phyloP scores from a whole-genome alignment of 2,329 filamentous ascomycete genomes.

The Clarireedia monteithiana region DNA sequence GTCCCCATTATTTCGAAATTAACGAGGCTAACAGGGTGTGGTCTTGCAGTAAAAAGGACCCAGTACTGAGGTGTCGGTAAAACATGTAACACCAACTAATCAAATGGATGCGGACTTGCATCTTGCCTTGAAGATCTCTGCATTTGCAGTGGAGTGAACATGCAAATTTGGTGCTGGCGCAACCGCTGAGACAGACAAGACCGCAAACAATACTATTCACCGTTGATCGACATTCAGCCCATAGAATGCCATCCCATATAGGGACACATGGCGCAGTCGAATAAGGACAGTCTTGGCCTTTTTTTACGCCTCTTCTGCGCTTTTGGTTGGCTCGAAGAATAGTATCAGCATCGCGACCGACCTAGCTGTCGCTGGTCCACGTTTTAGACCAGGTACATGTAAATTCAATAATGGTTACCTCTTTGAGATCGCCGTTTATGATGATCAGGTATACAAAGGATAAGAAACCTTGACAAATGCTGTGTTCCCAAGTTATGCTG shows the following conservation, averaged over 20 bases:
- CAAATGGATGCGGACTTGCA: neutral
- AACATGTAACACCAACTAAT: neutral
- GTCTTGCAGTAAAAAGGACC: neutral
- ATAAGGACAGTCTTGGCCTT: neutral
- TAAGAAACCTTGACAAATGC: neutral
- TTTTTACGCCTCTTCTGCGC: neutral
- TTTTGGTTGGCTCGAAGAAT: neutral
- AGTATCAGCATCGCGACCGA: neutral
- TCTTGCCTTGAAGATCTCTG: slow-evolving; percentile 7
- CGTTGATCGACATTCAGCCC: no score
- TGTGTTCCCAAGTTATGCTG: neutral
- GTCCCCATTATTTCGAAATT: slow-evolving; percentile 1
- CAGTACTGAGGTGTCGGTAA: slow-evolving; percentile 9
- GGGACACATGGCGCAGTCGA: no score
- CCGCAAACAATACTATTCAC: no score
- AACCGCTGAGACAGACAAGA: no score
- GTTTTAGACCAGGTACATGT: neutral
- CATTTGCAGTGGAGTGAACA: neutral
- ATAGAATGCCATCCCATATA: no score
- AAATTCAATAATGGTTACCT: neutral
- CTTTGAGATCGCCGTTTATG: neutral
- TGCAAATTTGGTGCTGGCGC: no score
- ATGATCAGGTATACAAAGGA: neutral
- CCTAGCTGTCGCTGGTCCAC: neutral
- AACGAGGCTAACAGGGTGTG: neutral